Base-by-base conservation (phyloP, 2,329 filamentous ascomycete species). In the Alternaria solani region DNA sequence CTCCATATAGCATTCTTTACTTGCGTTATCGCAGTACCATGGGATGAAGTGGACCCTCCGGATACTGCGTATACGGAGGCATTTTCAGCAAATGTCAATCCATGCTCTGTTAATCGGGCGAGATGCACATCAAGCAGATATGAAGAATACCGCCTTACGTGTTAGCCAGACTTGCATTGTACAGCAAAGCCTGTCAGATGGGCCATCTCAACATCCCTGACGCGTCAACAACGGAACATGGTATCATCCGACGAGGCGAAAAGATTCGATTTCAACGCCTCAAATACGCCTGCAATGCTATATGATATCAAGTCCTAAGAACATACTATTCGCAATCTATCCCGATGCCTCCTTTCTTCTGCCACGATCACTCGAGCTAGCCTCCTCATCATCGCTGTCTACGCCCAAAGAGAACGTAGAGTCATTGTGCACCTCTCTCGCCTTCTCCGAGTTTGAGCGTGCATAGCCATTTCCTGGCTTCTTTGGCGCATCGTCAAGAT, bases 381-480 rank as follows among this genome's bases (percentile, higher is more conserved):
- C 75, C 44, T 69, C 69, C 39, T 79, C 77, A 43, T 75, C 76
- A 51, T 59, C 57, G 14, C 78, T 80, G 18, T 80, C 83, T 38
- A 80, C 82, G 2, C 83, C 84, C 28, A 86, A 72, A 51, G 82
- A 81, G 69, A 85, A 85, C 38, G 80, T 76, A 2, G 74, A 75
- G 51, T 78, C 75, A 46, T 77, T 76, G n/a, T 72, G 64, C 18
- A 74, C 69, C n/a, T 69, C 66, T 26, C 74, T 70, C 4, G 68
- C 55, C 63, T 75, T 76, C 55, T 76, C 69, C 51, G 57, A 60
- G 7, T 57, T 53, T 25, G 63, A 63, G 36, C 64, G 61, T n/a
- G 64, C 60, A 18, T 71, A 71, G 2, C 71, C 71, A 36, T 76
- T 73, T 9, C 66, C 51, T 3, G 68, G 49, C 54, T 61, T 71